Conservation (phyloP, 2,329 filamentous ascomycete species). For the Exophiala spinifera region DNA sequence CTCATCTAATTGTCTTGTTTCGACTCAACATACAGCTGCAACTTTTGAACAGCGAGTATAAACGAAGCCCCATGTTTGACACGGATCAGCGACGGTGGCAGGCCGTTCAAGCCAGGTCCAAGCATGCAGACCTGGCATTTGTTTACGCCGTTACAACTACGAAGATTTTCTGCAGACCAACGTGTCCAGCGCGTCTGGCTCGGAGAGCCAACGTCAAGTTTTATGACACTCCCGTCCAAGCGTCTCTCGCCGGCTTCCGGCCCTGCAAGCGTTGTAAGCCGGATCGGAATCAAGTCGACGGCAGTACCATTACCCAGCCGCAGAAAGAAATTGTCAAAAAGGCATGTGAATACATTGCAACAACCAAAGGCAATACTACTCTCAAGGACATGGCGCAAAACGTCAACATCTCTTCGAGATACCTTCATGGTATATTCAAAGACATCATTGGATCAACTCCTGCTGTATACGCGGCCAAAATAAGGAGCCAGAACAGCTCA, state of each 20-base stretch:
- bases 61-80: not conserved
- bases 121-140: conserved; percentile 44
- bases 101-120: conserved; percentile 44
- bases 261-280: conserved; percentile 57
- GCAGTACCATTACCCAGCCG: not conserved
- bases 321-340: not conserved
- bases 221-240: conserved; percentile 47
- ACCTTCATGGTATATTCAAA: conserved; percentile 1
- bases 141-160: conserved; percentile 58
- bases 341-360: not conserved
- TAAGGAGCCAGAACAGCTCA: not conserved
- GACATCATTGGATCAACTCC: not conserved
- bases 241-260: conserved; percentile 50
- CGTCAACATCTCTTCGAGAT: not conserved
- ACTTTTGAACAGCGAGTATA: not conserved
- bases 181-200: conserved; percentile 56
- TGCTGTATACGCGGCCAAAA: not conserved
- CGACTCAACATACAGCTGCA: not conserved
- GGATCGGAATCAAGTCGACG: conserved; percentile 26
- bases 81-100: conserved; percentile 36
- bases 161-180: conserved; percentile 56
- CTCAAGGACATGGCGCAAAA: not conserved
- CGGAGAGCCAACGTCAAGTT: conserved; percentile 56
- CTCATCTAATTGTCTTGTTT: not conserved
- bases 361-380: not conserved